These are phyloP conservation scores for Skeletonema potamos DNA, from an alignment of 108 stramenopile genomes.

Conservation along the genomic window DNA sequence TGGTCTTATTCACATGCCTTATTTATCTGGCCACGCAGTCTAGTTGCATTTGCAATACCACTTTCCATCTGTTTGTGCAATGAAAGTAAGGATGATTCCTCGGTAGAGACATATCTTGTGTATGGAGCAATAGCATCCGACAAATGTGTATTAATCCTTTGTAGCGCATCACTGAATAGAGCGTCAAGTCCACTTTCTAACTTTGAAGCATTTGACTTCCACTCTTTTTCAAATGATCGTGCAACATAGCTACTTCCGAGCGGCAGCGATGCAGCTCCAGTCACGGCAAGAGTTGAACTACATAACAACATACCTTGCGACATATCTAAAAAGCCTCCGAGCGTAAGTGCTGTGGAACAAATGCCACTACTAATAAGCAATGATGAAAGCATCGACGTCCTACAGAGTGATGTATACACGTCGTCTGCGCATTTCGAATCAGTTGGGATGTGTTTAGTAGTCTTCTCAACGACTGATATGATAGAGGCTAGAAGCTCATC, in stretches of 20 bases:
- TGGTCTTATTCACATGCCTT: conserved; percentile 27
- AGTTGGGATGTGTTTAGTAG: conserved; percentile 18
- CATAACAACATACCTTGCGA: conserved; percentile 17
- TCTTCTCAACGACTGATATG: conserved; percentile 6
- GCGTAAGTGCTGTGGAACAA: conserved; percentile 14
- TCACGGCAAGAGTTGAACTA: conserved; percentile 10
- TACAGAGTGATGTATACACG: conserved; percentile 35
- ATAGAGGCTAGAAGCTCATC: conserved; percentile 49
- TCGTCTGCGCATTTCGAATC: conserved; percentile 19
- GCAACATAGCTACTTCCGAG: conserved; percentile 32
- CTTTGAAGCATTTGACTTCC: conserved; percentile 31
- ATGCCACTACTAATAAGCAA: conserved; percentile 28
- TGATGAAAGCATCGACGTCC: conserved; percentile 35
- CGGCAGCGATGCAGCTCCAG: conserved; percentile 29
- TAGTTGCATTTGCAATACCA: conserved; percentile 34
- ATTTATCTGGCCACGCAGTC: conserved; percentile 54
- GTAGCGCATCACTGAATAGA: conserved; percentile 47
- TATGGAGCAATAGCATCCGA: conserved; percentile 67
- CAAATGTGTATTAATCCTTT: conserved; percentile 51
- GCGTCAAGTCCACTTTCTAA: conserved; percentile 42
- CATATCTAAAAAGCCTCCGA: conserved; percentile 7
- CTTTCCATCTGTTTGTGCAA: conserved; percentile 55
- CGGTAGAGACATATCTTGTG: conserved; percentile 63
- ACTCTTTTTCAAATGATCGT: conserved; percentile 39
- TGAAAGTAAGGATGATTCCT: conserved; percentile 46